Evolutionary conservation across 148 eudicot genomes (phyloP).

Genomic region (Linanthus parryae): DNA sequence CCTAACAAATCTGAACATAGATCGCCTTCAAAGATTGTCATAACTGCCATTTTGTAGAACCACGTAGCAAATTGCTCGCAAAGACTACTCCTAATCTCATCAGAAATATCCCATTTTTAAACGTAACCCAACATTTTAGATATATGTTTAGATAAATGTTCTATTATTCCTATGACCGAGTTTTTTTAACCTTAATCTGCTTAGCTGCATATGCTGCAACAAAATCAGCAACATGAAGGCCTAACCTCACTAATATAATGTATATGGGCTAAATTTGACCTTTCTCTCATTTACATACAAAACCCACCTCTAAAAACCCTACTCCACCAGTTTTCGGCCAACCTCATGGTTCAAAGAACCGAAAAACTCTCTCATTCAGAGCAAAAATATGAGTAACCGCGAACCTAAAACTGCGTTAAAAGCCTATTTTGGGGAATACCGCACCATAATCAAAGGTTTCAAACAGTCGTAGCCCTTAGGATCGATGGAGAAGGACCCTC

Average conservation of each 20-base stretch:
- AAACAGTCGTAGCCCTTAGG: too few species aligned
- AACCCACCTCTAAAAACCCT: constrained; percentile 1
- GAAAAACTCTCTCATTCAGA: constrained; percentile 25
- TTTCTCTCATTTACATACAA: constrained; percentile 32
- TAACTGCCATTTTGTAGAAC: too few species aligned
- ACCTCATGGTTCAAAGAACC: constrained; percentile 26
- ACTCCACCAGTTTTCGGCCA: constrained; percentile 31
- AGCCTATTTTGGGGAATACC: too few species aligned
- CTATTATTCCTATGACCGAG: constrained; percentile 33
- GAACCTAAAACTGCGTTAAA: not conserved
- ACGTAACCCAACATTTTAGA: too few species aligned
- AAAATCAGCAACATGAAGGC: constrained; percentile 92
- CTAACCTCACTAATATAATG: constrained; percentile 88
- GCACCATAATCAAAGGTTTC: too few species aligned
- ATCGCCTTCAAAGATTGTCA: too few species aligned
- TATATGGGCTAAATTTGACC: constrained; percentile 29
- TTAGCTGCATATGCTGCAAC: constrained; percentile 91
- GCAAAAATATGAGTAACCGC: constrained; percentile 6
- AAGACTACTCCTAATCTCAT: too few species aligned
- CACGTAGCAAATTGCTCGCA: too few species aligned
- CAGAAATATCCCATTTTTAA: too few species aligned
- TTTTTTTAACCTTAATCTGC: constrained; percentile 48
- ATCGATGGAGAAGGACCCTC: too few species aligned
- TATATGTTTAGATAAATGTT: too few species aligned
- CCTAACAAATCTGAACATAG: too few species aligned